Evolutionary conservation across 1,284 basidiomycete species (phyloP).

Genomic region (Cutaneotrichosporon cyanovorans): DNA sequence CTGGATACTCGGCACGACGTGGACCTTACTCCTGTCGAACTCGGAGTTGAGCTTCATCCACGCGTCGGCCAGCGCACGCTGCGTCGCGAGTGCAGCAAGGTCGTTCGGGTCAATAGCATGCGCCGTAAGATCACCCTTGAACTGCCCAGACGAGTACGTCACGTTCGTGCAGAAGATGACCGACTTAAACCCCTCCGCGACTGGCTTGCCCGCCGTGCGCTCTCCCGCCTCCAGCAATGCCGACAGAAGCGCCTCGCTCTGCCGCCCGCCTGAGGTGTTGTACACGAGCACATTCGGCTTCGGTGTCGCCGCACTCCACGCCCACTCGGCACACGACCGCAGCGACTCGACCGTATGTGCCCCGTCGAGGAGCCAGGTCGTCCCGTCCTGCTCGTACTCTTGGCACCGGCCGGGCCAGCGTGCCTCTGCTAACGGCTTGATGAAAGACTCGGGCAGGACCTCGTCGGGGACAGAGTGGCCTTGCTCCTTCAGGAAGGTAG

Average conservation of each 20-base stretch:
- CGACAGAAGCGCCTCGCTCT: constrained; percentile 64
- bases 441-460: constrained; percentile 53
- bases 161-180: constrained; percentile 95
- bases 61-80: constrained; percentile 65
- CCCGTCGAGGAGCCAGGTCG: constrained; percentile 86
- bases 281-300: constrained; percentile 67
- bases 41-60: constrained; percentile 62
- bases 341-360: constrained; percentile 93
- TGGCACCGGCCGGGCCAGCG: constrained; percentile 98
- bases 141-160: constrained; percentile 80
- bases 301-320: constrained; percentile 17
- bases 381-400: constrained; percentile 52
- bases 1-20: constrained; percentile 81
- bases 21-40: constrained; percentile 55
- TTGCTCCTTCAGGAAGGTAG: constrained; percentile 56
- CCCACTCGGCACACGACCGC: constrained; percentile 77
- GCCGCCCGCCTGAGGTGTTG: constrained; percentile 90
- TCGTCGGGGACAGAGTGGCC: constrained; percentile 26
- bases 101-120: constrained; percentile 59
- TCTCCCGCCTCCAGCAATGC: constrained; percentile 49
- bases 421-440: constrained; percentile 60
- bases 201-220: constrained; percentile 34
- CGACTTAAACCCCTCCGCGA: constrained; percentile 59
- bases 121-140: constrained; percentile 76
- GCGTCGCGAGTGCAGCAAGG: constrained; percentile 61